Evolutionary conservation across 345 rosid genomes (phyloP), one percentile per base, ranked within the genome.

Genomic region (Camelina sativa): DNA sequence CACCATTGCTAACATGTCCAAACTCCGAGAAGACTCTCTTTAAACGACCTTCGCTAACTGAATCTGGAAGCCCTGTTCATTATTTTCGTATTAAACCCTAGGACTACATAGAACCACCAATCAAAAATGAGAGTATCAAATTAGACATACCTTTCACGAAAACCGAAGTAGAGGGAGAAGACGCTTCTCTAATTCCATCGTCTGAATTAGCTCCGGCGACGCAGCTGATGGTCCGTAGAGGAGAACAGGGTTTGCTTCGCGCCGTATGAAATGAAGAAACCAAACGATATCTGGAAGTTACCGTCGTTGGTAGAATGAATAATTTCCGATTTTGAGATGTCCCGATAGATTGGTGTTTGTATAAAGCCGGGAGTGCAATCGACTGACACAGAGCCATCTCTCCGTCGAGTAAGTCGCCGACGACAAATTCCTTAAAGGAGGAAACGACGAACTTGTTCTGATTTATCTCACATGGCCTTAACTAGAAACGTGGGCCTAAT

Each of bases 1-100:
- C 53, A 86, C 91, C 89, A 64, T 66, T 81, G 70, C 60, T 72
- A 62, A 86, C 84, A 67, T 83, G 75, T 69, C 89, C 91, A 74
- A 79, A 85, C 35, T 77, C 83, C 0, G 81, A 81, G 80, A 86
- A 85, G 30, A 55, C 83, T 62, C 66, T 84, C 81, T 68, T 82
- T 75, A 86, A 68, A 15, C 79, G 83, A 23, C 86, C 86, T 83
- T 82, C 89, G 0, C 82, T 74, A 41, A 80, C 85, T 69, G 91
- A 84, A 41, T 67, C 78, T 6, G 91, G 56, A 76, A 86, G 40
- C 40, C 91, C 91, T 43, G 48, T 28, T 4, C 5, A 11, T 10
- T 41, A 11, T 23, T 0, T 25, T 20, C 13, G 10, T 20, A 41
- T 28, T 12, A n/a, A 73, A 40, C 54, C 58, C 34, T 23, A 53